Evolutionary conservation across 345 rosid genomes (phyloP), one percentile per base, ranked within the genome.

Genomic region (Aquilaria sinensis): DNA sequence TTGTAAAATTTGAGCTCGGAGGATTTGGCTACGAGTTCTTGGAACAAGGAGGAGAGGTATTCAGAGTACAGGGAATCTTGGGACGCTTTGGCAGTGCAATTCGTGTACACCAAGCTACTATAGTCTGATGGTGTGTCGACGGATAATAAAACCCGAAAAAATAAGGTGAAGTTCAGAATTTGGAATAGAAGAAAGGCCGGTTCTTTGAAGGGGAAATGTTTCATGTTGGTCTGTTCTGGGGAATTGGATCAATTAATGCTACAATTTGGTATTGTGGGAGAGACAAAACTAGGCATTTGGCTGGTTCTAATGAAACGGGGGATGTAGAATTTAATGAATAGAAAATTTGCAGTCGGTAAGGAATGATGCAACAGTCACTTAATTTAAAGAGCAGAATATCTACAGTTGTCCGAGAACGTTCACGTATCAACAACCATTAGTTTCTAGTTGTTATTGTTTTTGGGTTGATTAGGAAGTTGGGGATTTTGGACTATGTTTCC

Each of bases 1-100:
- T 80, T 84, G 64, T 58, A 84, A 78, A 84, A 92, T 61, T 72
- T 89, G 57, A 78, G 74, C 1, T 58, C 60, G 41, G 70, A 71
- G 4, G 98, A 81, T 58, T 76, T 79, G 0, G 84, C 53, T 48
- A 67, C 52, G 30, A 89, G 80, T 57, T 81, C 75, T 37, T 67
- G 56, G 63, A 80, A 81, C 51, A 87, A 74, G 23, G 77, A 60
- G 7, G 70, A 70, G 61, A 86, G 80, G 33, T 74, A 45, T 68
- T 81, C 71, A 2, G 74, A 62, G 48, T 74, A 75, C 70, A 78
- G 47, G 55, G 59, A 53, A 30, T 72, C 53, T 9, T 5, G 43
- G 55, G 68, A 15, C 32, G 57, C 59, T 6, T 41, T 55, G 48
- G 47, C 61, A 8, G 78, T 57, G 32, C 97, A 88, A 57, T 76